A percentile compares a stretch with the other conserved stretches of the same genome.
phyloP scores from a whole-genome alignment of 1,284 basidiomycete genomes.

The Athelia psychrophila region DNA sequence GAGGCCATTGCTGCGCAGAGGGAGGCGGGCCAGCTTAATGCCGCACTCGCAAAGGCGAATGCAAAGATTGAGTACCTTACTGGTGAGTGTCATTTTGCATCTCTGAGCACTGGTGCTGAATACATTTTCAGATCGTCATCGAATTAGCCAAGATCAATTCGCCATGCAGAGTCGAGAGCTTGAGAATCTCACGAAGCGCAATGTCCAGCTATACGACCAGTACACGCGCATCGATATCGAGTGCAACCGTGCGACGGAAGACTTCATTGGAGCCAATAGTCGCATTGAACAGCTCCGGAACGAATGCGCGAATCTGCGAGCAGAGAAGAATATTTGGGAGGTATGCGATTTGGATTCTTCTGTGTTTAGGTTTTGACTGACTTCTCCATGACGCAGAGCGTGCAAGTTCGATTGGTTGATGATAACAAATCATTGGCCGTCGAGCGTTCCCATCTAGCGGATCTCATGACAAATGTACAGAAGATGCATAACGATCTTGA shows the following conservation, averaged over 20 bases:
- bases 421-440: constrained; percentile 80
- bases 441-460: constrained; percentile 82
- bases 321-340: constrained; percentile 93
- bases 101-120: neutral
- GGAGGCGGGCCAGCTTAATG: constrained; percentile 63
- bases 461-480: constrained; percentile 86
- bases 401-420: constrained; percentile 76
- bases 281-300: constrained; percentile 75
- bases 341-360: constrained; percentile 37
- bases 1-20: constrained; percentile 64
- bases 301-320: constrained; percentile 81
- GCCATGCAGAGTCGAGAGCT: constrained; percentile 54
- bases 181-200: constrained; percentile 59
- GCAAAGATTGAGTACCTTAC: constrained; percentile 74
- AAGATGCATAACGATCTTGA: constrained; percentile 89
- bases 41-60: constrained; percentile 75
- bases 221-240: constrained; percentile 67
- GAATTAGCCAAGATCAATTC: constrained; percentile 63
- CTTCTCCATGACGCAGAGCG: constrained; percentile 43
- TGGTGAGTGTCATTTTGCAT: constrained; percentile 43
- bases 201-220: constrained; percentile 67
- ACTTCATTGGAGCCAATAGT: constrained; percentile 54
- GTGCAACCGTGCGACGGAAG: constrained; percentile 60
- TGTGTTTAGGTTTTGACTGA: constrained; percentile 4
- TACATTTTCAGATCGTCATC: constrained; percentile 54